Base-by-base conservation (phyloP, 306 rosid genomes). In the Quercus robur region DNA sequence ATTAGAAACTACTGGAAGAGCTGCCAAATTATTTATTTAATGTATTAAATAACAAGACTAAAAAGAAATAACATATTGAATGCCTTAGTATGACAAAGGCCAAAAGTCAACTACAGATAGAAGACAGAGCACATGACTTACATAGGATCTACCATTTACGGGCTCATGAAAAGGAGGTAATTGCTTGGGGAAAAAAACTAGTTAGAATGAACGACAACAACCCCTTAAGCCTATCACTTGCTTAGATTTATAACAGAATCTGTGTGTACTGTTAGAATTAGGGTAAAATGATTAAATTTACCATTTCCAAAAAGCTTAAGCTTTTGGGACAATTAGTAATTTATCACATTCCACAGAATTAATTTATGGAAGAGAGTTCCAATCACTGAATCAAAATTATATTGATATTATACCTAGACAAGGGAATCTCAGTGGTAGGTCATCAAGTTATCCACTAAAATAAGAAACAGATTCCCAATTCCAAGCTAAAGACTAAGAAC, bases 1-100 rank as follows among this genome's bases (percentile, higher is more conserved):
- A 78, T 82, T 85, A 74, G 93, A 86, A 79, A 91, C 97, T 63
- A 89, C 81, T 17, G 99, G 97, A 86, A 90, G 86, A 87, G 97
- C 99, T 95, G 94, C 84, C 85, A 86, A 78, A 71, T 77, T 78
- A 78, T 71, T 67, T 35, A 41, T 77, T 35, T 23, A 30, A 61
- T 30, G 78, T 84, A 73, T 66, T 52, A 82, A 84, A 69, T 57
- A 73, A 76, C 57, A 79, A 75, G 76, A 74, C 73, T 20, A 46
- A 57, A 75, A 46, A 52, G 38, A 77, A 58, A 54, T 14, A 57
- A 49, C 63, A 30, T 28, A n/a, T 13, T 3, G 25, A 71, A 64
- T 66, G 69, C 51, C 56, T 80, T 18, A 66, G 70, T 33, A 75
- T 54, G 31, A 75, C 73, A 26, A 38, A 38, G 23, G 73, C 76